phyloP scores from a whole-genome alignment of 1,284 basidiomycete species.

The Ustilago nuda region DNA sequence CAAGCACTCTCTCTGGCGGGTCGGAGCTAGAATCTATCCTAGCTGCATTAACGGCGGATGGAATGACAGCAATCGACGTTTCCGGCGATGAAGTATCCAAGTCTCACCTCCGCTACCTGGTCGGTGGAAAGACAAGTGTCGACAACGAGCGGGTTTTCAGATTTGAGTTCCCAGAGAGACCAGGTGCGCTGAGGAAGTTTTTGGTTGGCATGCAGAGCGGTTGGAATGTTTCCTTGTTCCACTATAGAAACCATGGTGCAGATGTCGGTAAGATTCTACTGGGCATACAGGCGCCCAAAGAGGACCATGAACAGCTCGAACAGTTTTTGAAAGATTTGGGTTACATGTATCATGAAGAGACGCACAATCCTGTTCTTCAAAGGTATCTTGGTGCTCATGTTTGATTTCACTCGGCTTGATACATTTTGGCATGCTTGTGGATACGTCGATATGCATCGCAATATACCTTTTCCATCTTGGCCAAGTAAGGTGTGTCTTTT shows the following conservation, averaged over 20 bases:
- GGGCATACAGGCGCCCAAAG: slow-evolving; percentile 83
- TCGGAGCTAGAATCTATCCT: slow-evolving; percentile 56
- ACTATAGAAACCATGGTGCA: slow-evolving; percentile 92
- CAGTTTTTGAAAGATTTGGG: slow-evolving; percentile 81
- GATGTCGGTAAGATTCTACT: slow-evolving; percentile 75
- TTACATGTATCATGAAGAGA: slow-evolving; percentile 92
- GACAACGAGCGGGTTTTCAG: slow-evolving; percentile 89
- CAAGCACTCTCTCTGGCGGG: slow-evolving; percentile 8
- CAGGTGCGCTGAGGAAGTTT: slow-evolving; percentile 90
- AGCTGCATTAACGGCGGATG: slow-evolving; percentile 75
- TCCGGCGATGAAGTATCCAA: slow-evolving; percentile 96
- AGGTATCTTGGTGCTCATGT: slow-evolving; percentile 74
- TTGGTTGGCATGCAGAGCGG: slow-evolving; percentile 76
- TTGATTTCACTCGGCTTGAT: too few species aligned
- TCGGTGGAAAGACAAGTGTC: slow-evolving; percentile 77
- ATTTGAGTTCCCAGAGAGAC: slow-evolving; percentile 97
- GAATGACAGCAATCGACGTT: slow-evolving; percentile 87
- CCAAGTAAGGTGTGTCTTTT: neutral
- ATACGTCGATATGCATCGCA: neutral
- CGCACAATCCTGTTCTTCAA: slow-evolving; percentile 85
- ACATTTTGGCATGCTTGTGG: too few species aligned
- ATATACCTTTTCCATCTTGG: neutral
- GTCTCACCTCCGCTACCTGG: slow-evolving; percentile 91
- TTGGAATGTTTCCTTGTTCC: slow-evolving; percentile 97
- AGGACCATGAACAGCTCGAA: slow-evolving; percentile 77